Evolutionary conservation across 2,329 filamentous ascomycete genomes (phyloP), one percentile per base, ranked within the genome.

Genomic region (Aspergillus unguis): DNA sequence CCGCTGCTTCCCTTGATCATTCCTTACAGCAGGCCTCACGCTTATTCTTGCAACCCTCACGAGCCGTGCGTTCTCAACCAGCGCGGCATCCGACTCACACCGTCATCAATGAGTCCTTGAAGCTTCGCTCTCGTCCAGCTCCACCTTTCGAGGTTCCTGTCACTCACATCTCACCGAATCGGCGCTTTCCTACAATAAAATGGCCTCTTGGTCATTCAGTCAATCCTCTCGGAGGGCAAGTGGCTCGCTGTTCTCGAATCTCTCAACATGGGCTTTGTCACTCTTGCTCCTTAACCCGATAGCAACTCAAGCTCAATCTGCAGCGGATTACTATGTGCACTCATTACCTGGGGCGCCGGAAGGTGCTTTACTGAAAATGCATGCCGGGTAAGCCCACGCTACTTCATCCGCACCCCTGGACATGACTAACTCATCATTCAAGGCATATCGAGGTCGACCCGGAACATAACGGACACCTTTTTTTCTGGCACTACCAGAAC

Each of bases 401-500:
- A 27, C 29, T 28, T 10, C 27, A 9, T 38, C 25, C 17, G 17
- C 10, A 10, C 41, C n/a, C 26, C 33, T 11, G 9, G 31, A 10
- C 41, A 38, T 42, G n/a, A 44, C 35, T 50, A 50, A 44, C 28
- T n/a, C 32, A 28, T 37, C 33, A 4, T 29, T 28, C 29, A 43
- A 96, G 91, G 50, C 94, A 99, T 76, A 87, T 99, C 71, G 92
- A 97, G 74, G 81, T 99, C 65, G 88, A 85, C 32, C 83, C 87
- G 23, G 85, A 90, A 60, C 83, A 87, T 70, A 90, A 97, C 69
- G 92, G 90, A 62, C 95, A 97, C 72, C 76, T 99, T 17, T 99
- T 97, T 79, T 99, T 99, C 79, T 99, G 94, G 94, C 90, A 96
- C 67, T 96, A 89, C 69, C 85, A 96, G 69, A 97, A 97, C 69